Evolutionary conservation across 345 rosid genomes (phyloP).

Genomic region (Raphanus raphanistrum): DNA sequence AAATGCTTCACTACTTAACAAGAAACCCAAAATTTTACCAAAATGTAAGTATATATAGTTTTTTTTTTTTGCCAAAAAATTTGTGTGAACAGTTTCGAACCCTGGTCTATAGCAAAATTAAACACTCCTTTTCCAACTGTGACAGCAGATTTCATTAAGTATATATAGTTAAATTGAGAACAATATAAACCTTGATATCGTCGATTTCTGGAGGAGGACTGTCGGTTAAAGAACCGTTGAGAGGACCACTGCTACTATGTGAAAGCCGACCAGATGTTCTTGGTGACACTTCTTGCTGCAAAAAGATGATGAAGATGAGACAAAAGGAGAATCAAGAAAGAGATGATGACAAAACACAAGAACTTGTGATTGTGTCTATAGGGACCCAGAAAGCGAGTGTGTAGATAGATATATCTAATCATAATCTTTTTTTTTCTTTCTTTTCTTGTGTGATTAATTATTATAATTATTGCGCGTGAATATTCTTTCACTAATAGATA

Average conservation of each 20-base stretch:
- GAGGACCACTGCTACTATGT: conserved; percentile 93
- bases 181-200: conserved; percentile 66
- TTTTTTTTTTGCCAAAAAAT: too few relatives aligned
- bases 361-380: conserved; percentile 23
- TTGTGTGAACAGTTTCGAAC: too few relatives aligned
- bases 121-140: too few relatives aligned
- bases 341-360: conserved; percentile 24
- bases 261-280: conserved; percentile 89
- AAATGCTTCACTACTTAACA: conserved; percentile 7
- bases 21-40: neutral
- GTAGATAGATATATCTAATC: neutral
- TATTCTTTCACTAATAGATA: neutral
- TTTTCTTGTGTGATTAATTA: conserved; percentile 3
- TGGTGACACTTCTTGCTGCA: conserved; percentile 92
- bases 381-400: conserved; percentile 40
- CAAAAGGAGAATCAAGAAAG: conserved; percentile 25
- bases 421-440: neutral
- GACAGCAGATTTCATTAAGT: too few relatives aligned
- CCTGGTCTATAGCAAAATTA: too few relatives aligned
- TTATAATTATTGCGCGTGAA: conserved; percentile 38
- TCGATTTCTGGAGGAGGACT: conserved; percentile 95
- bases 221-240: conserved; percentile 79
- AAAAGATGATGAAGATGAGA: conserved; percentile 21
- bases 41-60: neutral
- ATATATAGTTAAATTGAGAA: neutral